Evolutionary conservation across 108 stramenopile genomes (phyloP).

Genomic region (Aurantiochytrium sp.): DNA sequence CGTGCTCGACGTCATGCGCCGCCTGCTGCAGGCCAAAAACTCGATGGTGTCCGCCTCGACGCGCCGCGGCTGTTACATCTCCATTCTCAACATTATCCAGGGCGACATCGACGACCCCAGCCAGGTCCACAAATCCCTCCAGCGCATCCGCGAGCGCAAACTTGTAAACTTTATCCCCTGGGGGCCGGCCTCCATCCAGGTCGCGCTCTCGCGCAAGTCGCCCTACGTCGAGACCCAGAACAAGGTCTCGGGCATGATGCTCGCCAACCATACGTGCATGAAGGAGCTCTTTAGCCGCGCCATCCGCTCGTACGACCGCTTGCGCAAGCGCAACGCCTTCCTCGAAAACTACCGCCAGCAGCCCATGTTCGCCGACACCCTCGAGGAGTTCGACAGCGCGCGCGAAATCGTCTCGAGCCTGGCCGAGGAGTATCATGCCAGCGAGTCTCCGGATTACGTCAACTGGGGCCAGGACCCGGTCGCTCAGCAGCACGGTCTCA

Average conservation of each 20-base stretch:
- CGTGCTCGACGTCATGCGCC: slow-evolving; percentile 96
- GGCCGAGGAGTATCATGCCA: slow-evolving; percentile 92
- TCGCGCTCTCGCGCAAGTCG: slow-evolving; percentile 88
- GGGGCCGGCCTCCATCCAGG: slow-evolving; percentile 97
- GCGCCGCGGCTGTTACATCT: slow-evolving; percentile 87
- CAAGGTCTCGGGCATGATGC: slow-evolving; percentile 85
- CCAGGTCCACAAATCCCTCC: slow-evolving; percentile 95
- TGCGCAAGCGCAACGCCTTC: slow-evolving; percentile 92
- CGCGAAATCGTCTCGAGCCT: slow-evolving; percentile 86
- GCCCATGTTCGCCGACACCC: slow-evolving; percentile 86
- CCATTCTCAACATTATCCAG: slow-evolving; percentile 96
- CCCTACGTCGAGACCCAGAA: slow-evolving; percentile 68
- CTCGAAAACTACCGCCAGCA: slow-evolving; percentile 90
- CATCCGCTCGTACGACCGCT: slow-evolving; percentile 81
- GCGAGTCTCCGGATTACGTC: slow-evolving; percentile 91
- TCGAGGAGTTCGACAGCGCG: slow-evolving; percentile 92
- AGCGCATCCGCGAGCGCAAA: slow-evolving; percentile 88
- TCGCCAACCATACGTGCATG: slow-evolving; percentile 96
- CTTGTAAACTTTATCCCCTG: slow-evolving; percentile 93
- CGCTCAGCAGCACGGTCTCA: not conserved
- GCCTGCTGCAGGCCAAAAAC: slow-evolving; percentile 94
- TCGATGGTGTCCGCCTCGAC: slow-evolving; percentile 96
- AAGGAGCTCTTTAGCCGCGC: slow-evolving; percentile 84
- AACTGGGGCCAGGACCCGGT: slow-evolving; percentile 65
- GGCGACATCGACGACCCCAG: slow-evolving; percentile 89